Evolutionary conservation across 805 yeast species (phyloP).

Genomic region (Saturnispora serradocipensis): DNA sequence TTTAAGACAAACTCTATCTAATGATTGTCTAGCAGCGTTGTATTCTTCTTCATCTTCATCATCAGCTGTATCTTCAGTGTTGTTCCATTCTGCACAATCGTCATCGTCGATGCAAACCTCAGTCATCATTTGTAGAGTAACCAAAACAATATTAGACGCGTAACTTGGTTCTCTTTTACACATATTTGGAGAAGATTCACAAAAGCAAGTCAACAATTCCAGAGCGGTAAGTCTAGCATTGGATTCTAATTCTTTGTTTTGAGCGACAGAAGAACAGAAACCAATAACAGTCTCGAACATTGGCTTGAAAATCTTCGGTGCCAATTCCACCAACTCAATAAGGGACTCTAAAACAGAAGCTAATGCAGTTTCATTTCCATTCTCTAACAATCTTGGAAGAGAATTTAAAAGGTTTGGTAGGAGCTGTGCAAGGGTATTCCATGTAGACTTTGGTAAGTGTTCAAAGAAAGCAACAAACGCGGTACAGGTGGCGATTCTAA

Average conservation of each 20-base stretch:
- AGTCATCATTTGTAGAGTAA: constrained; percentile 76
- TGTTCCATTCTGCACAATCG: constrained; percentile 71
- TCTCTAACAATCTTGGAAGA: constrained; percentile 71
- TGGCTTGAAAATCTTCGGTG: constrained; percentile 88
- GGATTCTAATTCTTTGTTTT: constrained; percentile 71
- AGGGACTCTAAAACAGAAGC: constrained; percentile 83
- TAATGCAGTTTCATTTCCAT: constrained; percentile 72
- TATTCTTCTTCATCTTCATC: constrained; percentile 72
- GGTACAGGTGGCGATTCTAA: constrained; percentile 81
- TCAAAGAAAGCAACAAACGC: constrained; percentile 90
- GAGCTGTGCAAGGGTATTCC: constrained; percentile 70
- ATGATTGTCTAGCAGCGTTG: constrained; percentile 88
- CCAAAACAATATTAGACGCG: constrained; percentile 60
- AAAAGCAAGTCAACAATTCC: constrained; percentile 81
- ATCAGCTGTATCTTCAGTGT: constrained; percentile 66
- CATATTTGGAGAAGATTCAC: constrained; percentile 93
- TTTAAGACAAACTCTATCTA: constrained; percentile 80
- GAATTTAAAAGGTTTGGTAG: constrained; percentile 81
- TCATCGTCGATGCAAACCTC: constrained; percentile 80
- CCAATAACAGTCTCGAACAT: constrained; percentile 85
- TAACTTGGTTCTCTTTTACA: constrained; percentile 73
- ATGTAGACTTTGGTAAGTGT: constrained; percentile 64
- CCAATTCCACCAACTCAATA: constrained; percentile 83
- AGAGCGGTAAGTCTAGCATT: constrained; percentile 76
- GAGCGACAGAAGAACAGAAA: constrained; percentile 76